A percentile compares a stretch with the other conserved stretches of the same genome.
Conservation (phyloP, 805 yeast species). For the Sporopachydermia quercuum region DNA sequence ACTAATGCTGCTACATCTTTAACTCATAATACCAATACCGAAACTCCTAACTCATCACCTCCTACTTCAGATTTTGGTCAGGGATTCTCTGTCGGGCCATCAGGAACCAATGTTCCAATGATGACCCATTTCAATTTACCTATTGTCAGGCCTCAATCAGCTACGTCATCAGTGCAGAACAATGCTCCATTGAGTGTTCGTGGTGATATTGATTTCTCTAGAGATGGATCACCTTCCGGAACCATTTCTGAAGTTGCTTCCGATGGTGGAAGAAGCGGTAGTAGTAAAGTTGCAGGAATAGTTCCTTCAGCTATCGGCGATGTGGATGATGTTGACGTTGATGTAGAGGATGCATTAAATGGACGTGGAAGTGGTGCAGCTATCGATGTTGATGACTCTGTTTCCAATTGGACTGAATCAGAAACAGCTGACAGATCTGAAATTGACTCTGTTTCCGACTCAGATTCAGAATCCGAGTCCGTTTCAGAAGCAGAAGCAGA, state of each 20-base stretch:
- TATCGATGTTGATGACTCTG: background rate
- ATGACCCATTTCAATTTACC: constrained; percentile 25
- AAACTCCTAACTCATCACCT: constrained; percentile 36
- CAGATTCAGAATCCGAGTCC: constrained; percentile 5
- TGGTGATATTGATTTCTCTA: constrained; percentile 43
- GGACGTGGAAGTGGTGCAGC: background rate
- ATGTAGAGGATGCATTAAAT: background rate
- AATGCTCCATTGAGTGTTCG: constrained; percentile 86
- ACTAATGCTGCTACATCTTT: constrained; percentile 6
- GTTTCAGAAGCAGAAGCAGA: too few relatives aligned
- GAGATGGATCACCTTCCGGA: constrained; percentile 26
- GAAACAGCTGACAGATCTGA: too few relatives aligned
- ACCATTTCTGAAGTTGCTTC: constrained; percentile 17
- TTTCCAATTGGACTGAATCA: background rate
- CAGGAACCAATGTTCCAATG: constrained; percentile 17
- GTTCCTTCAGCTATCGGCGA: constrained; percentile 8
- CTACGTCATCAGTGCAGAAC: constrained; percentile 82
- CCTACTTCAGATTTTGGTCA: constrained; percentile 28
- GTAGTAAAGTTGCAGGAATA: constrained; percentile 1
- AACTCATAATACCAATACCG: constrained; percentile 13
- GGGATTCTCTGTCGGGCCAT: constrained; percentile 12
- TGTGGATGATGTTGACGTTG: constrained; percentile 6
- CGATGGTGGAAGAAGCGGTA: constrained; percentile 8
- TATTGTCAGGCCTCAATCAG: constrained; percentile 54
- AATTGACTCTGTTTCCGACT: constrained; percentile 2